Evolutionary conservation across 805 yeast genomes (phyloP).

Genomic region (Yamadazyma scolyti): DNA sequence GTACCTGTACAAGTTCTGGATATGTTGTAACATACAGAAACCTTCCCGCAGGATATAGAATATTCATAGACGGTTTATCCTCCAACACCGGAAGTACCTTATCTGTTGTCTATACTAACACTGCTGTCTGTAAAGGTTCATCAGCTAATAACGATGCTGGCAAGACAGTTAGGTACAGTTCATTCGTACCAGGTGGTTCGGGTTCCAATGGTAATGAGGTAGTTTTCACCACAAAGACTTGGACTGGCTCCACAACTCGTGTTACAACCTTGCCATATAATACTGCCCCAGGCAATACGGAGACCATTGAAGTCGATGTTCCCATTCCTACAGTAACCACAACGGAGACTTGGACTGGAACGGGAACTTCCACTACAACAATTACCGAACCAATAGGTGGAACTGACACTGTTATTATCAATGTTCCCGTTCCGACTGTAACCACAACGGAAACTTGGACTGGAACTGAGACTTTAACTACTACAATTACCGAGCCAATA

Average conservation of each 20-base stretch:
- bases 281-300: slow-evolving; percentile 15
- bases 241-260: slow-evolving; percentile 15
- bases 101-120: slow-evolving; percentile 5
- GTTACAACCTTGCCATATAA: slow-evolving; percentile 15
- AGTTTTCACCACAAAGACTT: slow-evolving; percentile 15
- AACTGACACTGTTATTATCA: slow-evolving; percentile 12
- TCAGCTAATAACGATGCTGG: background rate
- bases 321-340: slow-evolving; percentile 16
- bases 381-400: slow-evolving; percentile 14
- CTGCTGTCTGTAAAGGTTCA: slow-evolving; percentile 10
- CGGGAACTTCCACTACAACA: slow-evolving; percentile 12
- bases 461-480: too few species aligned
- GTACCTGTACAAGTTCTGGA: slow-evolving; percentile 12
- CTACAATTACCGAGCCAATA: too few species aligned
- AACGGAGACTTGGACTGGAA: slow-evolving; percentile 12
- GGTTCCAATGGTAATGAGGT: slow-evolving; percentile 13
- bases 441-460: background rate
- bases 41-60: slow-evolving; percentile 26
- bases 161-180: background rate
- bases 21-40: slow-evolving; percentile 13
- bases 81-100: slow-evolving; percentile 1
- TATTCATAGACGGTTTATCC: slow-evolving; percentile 15
- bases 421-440: slow-evolving; percentile 5
- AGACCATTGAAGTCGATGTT: slow-evolving; percentile 18
- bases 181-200: slow-evolving; percentile 4